Evolutionary conservation across 352 stramenopile genomes (phyloP).

Genomic region (Poterioochromonas sp.): DNA sequence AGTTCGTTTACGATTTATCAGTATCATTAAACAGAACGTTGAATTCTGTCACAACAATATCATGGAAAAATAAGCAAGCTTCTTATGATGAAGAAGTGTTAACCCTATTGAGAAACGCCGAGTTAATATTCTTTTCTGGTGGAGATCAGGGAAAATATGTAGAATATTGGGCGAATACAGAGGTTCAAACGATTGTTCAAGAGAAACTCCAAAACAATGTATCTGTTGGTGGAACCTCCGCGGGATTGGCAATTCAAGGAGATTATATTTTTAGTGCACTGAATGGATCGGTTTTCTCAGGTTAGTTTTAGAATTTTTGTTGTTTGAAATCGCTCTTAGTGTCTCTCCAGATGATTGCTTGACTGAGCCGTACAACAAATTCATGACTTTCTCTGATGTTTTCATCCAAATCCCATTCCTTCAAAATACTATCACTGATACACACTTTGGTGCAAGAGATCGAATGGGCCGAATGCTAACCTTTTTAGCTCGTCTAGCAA

Average conservation of each 20-base stretch:
- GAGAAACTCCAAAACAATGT: background rate
- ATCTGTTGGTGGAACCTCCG: conserved; percentile 14
- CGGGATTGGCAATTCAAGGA: conserved; percentile 22
- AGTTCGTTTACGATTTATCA: background rate
- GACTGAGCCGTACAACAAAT: conserved; percentile 10
- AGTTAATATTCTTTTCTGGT: conserved; percentile 23
- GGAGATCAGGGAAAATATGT: conserved; percentile 23
- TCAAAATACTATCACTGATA: conserved; percentile 19
- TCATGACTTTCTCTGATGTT: background rate
- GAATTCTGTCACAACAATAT: conserved; percentile 4
- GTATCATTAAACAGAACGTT: background rate
- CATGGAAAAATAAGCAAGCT: background rate
- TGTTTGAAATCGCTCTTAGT: too few relatives aligned
- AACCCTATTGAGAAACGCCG: background rate
- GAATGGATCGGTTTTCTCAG: background rate
- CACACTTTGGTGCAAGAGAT: conserved; percentile 16
- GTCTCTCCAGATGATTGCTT: background rate
- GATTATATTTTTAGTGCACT: background rate
- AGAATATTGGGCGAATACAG: background rate
- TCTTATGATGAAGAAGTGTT: background rate
- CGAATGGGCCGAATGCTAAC: conserved; percentile 13
- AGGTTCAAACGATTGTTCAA: conserved; percentile 1
- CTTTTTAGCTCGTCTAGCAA: background rate
- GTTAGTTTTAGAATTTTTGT: background rate
- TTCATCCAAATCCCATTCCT: conserved; percentile 23